These are phyloP conservation scores for Aspergillus candidus DNA, from an alignment of 2,329 filamentous ascomycete species.

Conservation along the genomic window DNA sequence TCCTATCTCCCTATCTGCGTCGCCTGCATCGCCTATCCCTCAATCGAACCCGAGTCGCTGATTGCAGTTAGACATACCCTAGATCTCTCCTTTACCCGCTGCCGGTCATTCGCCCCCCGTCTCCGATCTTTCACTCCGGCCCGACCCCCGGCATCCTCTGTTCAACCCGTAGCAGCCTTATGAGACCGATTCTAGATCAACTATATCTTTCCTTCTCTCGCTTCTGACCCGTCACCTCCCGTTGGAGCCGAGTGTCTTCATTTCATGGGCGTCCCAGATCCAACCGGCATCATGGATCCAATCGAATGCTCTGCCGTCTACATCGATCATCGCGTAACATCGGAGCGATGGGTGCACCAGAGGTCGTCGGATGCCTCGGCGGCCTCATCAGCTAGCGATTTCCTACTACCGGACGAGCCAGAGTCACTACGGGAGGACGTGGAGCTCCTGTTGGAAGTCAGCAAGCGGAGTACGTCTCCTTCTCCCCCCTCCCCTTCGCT, in stretches of 20 bases:
- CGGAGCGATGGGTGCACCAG: constrained; percentile 40
- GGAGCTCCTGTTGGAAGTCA: constrained; percentile 44
- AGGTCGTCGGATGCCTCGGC: constrained; percentile 23
- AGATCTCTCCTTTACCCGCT: constrained; percentile 3
- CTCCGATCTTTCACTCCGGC: constrained; percentile 10
- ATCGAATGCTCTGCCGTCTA: constrained; percentile 42
- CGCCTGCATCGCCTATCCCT: constrained; percentile 9
- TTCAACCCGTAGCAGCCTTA: constrained; percentile 16
- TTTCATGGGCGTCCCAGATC: constrained; percentile 15
- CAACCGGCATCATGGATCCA: constrained; percentile 33
- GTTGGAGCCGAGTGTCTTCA: constrained; percentile 10
- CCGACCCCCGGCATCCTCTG: constrained; percentile 3
- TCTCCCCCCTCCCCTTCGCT: constrained; percentile 2
- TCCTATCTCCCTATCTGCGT: constrained; percentile 3
- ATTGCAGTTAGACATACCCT: constrained; percentile 1
- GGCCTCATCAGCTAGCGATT: constrained; percentile 18
- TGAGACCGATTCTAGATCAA: constrained; percentile 20
- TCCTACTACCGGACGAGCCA: constrained; percentile 34
- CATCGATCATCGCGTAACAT: constrained; percentile 41
- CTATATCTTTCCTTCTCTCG: constrained; percentile 8
- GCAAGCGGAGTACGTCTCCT: constrained; percentile 46
- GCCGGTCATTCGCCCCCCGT: neutral
- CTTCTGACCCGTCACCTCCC: constrained; percentile 8
- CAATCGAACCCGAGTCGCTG: constrained; percentile 3
- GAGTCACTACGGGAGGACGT: constrained; percentile 45